Percentiles rank a stretch among this genome's conserved stretches.
Conservation (phyloP, 768 basidiomycete genomes). For the Auriculariales sp. region DNA sequence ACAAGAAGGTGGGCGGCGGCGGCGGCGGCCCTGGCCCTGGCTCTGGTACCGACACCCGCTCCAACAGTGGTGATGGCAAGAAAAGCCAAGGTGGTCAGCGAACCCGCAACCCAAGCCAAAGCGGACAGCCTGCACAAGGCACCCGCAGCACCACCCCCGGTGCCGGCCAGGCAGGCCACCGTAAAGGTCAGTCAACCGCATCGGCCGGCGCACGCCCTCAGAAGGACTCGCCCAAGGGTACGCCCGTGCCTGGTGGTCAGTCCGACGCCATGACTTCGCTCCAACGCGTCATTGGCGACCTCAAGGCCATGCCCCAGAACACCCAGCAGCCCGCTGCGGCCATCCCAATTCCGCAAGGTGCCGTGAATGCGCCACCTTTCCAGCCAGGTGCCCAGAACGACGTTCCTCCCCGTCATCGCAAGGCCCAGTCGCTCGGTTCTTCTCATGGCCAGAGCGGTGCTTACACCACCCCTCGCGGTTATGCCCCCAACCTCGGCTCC, state of each 20-base stretch:
- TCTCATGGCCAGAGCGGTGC: constrained; percentile 30
- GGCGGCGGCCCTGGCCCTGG: constrained; percentile 46
- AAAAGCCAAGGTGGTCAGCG: constrained; percentile 29
- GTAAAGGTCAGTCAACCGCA: constrained; percentile 43
- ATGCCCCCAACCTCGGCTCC: constrained; percentile 40
- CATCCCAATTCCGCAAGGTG: constrained; percentile 32
- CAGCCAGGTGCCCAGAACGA: constrained; percentile 41
- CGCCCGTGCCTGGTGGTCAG: constrained; percentile 29
- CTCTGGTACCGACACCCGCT: constrained; percentile 53
- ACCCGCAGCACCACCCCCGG: background rate
- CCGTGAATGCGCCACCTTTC: constrained; percentile 53
- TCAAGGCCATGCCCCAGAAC: constrained; percentile 58
- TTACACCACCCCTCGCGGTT: constrained; percentile 41
- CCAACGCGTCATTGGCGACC: constrained; percentile 85
- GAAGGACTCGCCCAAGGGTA: constrained; percentile 35
- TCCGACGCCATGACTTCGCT: constrained; percentile 71
- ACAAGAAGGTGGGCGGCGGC: constrained; percentile 37
- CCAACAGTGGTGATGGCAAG: constrained; percentile 39
- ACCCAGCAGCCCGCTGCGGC: constrained; percentile 18
- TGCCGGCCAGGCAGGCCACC: constrained; percentile 18
- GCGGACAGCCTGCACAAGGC: background rate
- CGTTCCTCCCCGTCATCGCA: constrained; percentile 52
- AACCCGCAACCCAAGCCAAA: constrained; percentile 4
- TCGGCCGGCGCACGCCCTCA: constrained; percentile 30
- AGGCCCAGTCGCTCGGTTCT: constrained; percentile 60